Evolutionary conservation across 495 filamentous ascomycete genomes (phyloP).

Genomic region (Penicillium ucsense): DNA sequence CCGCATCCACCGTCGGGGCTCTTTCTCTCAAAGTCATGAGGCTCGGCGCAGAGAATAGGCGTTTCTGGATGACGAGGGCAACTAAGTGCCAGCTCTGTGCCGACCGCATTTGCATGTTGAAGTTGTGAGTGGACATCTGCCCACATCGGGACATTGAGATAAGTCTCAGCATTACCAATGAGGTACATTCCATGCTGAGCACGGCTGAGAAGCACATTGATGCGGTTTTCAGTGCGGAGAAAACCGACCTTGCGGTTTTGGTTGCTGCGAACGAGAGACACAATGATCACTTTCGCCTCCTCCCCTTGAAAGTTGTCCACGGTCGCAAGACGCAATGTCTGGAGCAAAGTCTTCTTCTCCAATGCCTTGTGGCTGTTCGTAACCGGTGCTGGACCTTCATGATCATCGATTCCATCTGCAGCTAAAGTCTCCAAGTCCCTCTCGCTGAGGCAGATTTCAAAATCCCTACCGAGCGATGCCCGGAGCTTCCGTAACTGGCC

Average conservation of each 20-base stretch:
- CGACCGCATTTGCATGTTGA: slow-evolving; percentile 37
- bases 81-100: slow-evolving; percentile 42
- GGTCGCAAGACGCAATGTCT: slow-evolving; percentile 40
- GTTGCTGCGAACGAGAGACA: slow-evolving; percentile 70
- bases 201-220: slow-evolving; percentile 63
- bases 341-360: slow-evolving; percentile 2
- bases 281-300: slow-evolving; percentile 63
- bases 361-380: slow-evolving; percentile 1
- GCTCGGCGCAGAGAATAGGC: slow-evolving; percentile 38
- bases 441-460: slow-evolving; percentile 37
- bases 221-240: slow-evolving; percentile 59
- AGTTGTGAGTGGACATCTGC: slow-evolving; percentile 46
- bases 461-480: slow-evolving; percentile 13
- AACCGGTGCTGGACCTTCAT: slow-evolving; percentile 16
- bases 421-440: slow-evolving; percentile 36
- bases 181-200: slow-evolving; percentile 76
- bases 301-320: slow-evolving; percentile 72
- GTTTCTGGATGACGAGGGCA: slow-evolving; percentile 57
- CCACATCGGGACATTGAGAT: slow-evolving; percentile 55
- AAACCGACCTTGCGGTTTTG: slow-evolving; percentile 51
- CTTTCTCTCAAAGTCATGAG: slow-evolving; percentile 20
- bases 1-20: slow-evolving; percentile 5
- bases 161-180: slow-evolving; percentile 55
- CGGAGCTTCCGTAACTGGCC: slow-evolving; percentile 50
- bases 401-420: slow-evolving; percentile 26